These are phyloP conservation scores for Botryotinia narcissicola DNA, from an alignment of 2,329 filamentous ascomycete genomes.

Conservation along the genomic window DNA sequence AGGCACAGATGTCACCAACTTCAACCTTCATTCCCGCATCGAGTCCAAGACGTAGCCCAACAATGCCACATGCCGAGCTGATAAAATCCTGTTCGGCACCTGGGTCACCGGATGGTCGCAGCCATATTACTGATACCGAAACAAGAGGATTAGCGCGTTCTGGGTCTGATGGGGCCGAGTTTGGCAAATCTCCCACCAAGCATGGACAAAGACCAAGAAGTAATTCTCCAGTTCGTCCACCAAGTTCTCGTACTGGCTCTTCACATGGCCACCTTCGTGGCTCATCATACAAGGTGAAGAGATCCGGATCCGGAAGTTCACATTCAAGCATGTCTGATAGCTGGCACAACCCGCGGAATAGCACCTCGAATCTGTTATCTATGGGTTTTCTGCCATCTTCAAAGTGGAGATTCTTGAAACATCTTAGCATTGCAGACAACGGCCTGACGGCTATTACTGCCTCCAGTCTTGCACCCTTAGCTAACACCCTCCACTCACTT, in stretches of 20 bases:
- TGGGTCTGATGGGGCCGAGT: constrained; percentile 34
- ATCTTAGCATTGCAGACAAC: constrained; percentile 90
- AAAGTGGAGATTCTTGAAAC: constrained; percentile 93
- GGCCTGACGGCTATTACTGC: constrained; percentile 76
- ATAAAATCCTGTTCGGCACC: constrained; percentile 65
- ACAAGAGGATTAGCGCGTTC: constrained; percentile 32
- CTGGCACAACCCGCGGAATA: constrained; percentile 63
- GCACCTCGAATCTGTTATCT: constrained; percentile 73
- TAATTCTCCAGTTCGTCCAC: constrained; percentile 75
- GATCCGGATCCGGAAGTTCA: constrained; percentile 90
- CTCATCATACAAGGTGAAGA: constrained; percentile 67
- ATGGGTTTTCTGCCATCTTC: constrained; percentile 72
- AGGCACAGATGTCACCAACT: constrained; percentile 76
- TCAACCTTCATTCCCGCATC: constrained; percentile 60
- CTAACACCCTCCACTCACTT: constrained; percentile 85
- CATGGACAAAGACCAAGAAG: constrained; percentile 59
- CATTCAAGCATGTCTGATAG: constrained; percentile 73
- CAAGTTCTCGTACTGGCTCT: constrained; percentile 66
- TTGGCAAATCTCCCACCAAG: constrained; percentile 33
- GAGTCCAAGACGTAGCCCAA: constrained; percentile 62
- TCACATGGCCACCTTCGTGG: constrained; percentile 60
- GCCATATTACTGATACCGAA: constrained; percentile 37
- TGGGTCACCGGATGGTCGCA: constrained; percentile 40
- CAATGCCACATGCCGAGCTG: constrained; percentile 62
- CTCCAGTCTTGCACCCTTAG: constrained; percentile 74